Evolutionary conservation across 2,329 filamentous ascomycete species (phyloP).

Genomic region (Diaporthe humulicola): DNA sequence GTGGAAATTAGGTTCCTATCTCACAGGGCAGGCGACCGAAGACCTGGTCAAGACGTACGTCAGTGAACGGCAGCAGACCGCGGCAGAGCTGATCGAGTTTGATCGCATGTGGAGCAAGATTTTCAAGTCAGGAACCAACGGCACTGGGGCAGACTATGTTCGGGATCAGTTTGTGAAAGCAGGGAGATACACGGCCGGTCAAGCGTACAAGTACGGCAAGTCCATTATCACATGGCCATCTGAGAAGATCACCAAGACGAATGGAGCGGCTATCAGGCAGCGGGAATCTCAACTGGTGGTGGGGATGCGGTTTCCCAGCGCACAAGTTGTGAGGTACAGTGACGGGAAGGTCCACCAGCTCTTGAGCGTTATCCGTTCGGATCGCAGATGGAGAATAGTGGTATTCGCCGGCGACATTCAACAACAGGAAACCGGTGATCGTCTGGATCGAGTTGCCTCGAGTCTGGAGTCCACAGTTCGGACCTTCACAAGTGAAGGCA

Average conservation of each 20-base stretch:
- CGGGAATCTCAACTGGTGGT: constrained; percentile 22
- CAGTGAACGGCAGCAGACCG: constrained; percentile 64
- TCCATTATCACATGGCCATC: constrained; percentile 57
- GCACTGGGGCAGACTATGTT: constrained; percentile 59
- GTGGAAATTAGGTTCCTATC: constrained; percentile 68
- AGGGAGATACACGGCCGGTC: constrained; percentile 71
- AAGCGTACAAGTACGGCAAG: constrained; percentile 67
- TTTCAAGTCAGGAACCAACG: constrained; percentile 60
- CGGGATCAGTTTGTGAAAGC: constrained; percentile 69
- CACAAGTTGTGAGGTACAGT: constrained; percentile 65
- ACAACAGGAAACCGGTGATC: neutral
- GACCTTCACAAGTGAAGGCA: constrained; percentile 56
- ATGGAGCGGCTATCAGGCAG: neutral
- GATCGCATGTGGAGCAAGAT: constrained; percentile 67
- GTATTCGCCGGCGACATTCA: constrained; percentile 34
- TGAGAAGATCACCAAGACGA: neutral
- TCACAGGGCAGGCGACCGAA: constrained; percentile 57
- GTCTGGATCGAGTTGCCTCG: neutral
- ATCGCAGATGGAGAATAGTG: constrained; percentile 49
- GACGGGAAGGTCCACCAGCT: constrained; percentile 63
- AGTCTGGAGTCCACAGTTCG: constrained; percentile 46
- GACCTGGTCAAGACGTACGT: constrained; percentile 66
- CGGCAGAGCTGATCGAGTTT: constrained; percentile 71
- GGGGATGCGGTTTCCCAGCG: constrained; percentile 48
- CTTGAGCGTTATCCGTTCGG: constrained; percentile 55